phyloP scores from a whole-genome alignment of 495 filamentous ascomycete genomes.

The Penicillium crystallinum region DNA sequence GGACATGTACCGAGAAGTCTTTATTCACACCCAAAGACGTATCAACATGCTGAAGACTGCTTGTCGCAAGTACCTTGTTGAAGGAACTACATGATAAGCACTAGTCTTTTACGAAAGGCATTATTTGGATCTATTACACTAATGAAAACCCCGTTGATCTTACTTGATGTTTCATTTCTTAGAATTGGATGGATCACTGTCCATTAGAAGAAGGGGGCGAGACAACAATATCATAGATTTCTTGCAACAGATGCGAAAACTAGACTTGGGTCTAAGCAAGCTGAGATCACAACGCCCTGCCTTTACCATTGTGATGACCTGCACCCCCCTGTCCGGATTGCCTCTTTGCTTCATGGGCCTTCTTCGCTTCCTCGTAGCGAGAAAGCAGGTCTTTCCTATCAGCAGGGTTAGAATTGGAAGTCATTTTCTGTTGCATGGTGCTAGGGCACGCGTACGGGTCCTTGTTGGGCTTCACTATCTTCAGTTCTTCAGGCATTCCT shows the following conservation, averaged over 20 bases:
- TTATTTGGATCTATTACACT: neutral
- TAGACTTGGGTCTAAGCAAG: neutral
- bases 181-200: neutral
- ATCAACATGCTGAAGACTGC: conserved; percentile 67
- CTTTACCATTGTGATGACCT: too few relatives aligned
- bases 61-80: conserved; percentile 45
- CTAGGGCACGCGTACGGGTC: neutral
- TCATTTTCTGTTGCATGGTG: neutral
- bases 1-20: conserved; percentile 79
- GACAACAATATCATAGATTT: too few relatives aligned
- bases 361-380: too few relatives aligned
- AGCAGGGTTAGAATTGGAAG: neutral
- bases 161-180: neutral
- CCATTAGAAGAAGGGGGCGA: neutral
- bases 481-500: neutral
- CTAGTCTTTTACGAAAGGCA: neutral
- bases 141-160: neutral
- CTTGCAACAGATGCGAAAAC: neutral
- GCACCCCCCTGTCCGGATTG: too few relatives aligned
- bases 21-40: conserved; percentile 66
- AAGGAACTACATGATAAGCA: conserved; percentile 19
- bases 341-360: too few relatives aligned
- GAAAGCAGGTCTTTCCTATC: too few relatives aligned
- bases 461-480: neutral
- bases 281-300: too few relatives aligned